phyloP scores from a whole-genome alignment of 163 green algal species.

The Chlamydomonas reinhardtii region DNA sequence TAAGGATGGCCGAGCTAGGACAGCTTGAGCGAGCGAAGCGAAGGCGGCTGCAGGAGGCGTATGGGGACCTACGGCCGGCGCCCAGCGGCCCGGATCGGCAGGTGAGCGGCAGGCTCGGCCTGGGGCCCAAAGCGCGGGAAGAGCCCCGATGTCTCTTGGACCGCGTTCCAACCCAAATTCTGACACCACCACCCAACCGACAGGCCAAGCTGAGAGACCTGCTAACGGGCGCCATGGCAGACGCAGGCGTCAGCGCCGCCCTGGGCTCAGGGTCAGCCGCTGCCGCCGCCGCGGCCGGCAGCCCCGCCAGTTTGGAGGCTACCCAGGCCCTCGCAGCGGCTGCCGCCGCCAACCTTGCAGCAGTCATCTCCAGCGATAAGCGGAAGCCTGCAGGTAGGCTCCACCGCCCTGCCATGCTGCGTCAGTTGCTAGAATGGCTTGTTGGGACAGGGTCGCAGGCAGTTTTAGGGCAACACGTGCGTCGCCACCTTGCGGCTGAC shows the following conservation, averaged over 20 bases:
- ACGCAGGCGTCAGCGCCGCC: neutral
- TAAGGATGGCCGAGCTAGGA: neutral
- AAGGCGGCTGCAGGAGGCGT: conserved; percentile 8
- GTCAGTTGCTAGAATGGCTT: too few species aligned
- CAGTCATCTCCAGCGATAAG: neutral
- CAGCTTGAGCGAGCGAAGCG: conserved; percentile 28
- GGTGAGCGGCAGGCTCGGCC: neutral
- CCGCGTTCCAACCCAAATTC: neutral
- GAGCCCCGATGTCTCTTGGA: neutral
- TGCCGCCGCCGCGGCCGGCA: neutral
- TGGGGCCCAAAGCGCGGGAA: neutral
- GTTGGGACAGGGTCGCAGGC: too few species aligned
- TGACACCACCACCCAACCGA: too few species aligned
- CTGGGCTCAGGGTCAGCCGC: neutral
- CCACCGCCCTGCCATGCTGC: too few species aligned
- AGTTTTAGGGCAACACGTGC: too few species aligned
- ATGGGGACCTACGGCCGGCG: conserved; percentile 4
- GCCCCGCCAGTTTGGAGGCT: neutral
- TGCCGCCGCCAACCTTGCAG: neutral
- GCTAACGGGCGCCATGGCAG: neutral
- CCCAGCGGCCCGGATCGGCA: too few species aligned
- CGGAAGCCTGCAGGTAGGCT: neutral
- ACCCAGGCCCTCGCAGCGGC: neutral
- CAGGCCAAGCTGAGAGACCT: conserved; percentile 27
- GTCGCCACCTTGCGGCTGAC: too few species aligned